Evolutionary conservation across 352 stramenopile genomes (phyloP).

Genomic region (Phytopythium ostracodes): DNA sequence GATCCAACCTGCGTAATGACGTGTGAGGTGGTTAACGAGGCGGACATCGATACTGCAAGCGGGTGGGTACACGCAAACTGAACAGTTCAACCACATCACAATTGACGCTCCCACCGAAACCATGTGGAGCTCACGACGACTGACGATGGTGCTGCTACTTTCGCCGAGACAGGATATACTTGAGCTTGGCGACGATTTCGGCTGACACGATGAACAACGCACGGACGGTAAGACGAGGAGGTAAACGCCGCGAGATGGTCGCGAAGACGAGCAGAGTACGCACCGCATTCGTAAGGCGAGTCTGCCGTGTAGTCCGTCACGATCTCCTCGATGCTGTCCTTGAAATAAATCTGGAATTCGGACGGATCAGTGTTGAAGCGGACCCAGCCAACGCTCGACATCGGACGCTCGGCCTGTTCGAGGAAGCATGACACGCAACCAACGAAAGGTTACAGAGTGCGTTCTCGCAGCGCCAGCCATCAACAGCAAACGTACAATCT

Average conservation of each 20-base stretch:
- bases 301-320: slow-evolving; percentile 87
- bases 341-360: slow-evolving; percentile 89
- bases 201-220: slow-evolving; percentile 29
- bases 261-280: slow-evolving; percentile 13
- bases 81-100: neutral
- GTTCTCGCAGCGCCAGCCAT: neutral
- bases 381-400: slow-evolving; percentile 83
- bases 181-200: slow-evolving; percentile 88
- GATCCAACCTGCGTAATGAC: neutral
- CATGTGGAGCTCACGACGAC: neutral
- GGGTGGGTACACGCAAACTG: neutral
- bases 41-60: neutral
- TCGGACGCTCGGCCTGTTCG: slow-evolving; percentile 76
- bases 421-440: neutral
- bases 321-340: slow-evolving; percentile 86
- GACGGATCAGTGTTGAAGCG: slow-evolving; percentile 83
- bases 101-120: neutral
- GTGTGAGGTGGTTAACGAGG: neutral
- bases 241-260: neutral
- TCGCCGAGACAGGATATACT: slow-evolving; percentile 85
- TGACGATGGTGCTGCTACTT: slow-evolving; percentile 36
- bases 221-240: slow-evolving; percentile 6
- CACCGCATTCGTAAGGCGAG: slow-evolving; percentile 87
- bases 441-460: neutral
- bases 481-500: slow-evolving; percentile 62